Evolutionary conservation across 805 yeast genomes (phyloP).

Genomic region (Zygosaccharomyces pseudorouxii): DNA sequence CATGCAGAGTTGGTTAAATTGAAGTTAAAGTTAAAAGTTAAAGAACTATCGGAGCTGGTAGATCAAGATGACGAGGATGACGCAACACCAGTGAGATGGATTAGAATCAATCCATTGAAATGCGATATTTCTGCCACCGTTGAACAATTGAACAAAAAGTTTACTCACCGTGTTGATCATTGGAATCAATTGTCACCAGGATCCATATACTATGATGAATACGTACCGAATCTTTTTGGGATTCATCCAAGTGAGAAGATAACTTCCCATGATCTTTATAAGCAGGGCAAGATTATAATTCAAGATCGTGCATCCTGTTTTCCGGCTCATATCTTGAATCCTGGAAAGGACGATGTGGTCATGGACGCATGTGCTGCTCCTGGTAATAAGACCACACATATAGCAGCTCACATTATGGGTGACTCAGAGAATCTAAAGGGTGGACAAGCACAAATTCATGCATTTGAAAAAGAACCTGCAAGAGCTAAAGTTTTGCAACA

Average conservation of each 20-base stretch:
- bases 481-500: slow-evolving; percentile 65
- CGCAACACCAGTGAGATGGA: slow-evolving; percentile 76
- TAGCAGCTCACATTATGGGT: slow-evolving; percentile 50
- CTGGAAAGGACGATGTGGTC: slow-evolving; percentile 54
- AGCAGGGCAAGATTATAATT: slow-evolving; percentile 73
- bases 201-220: slow-evolving; percentile 64
- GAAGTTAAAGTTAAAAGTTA: slow-evolving; percentile 67
- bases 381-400: slow-evolving; percentile 94
- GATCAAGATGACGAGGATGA: slow-evolving; percentile 47
- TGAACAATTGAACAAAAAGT: slow-evolving; percentile 28
- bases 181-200: slow-evolving; percentile 49
- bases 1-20: slow-evolving; percentile 77
- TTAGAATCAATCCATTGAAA: slow-evolving; percentile 65
- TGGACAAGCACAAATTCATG: slow-evolving; percentile 48
- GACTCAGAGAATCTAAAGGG: slow-evolving; percentile 19
- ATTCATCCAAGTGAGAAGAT: slow-evolving; percentile 71
- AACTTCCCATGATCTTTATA: slow-evolving; percentile 63
- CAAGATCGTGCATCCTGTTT: slow-evolving; percentile 97
- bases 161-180: slow-evolving; percentile 43
- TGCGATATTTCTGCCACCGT: slow-evolving; percentile 30
- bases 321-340: slow-evolving; percentile 79
- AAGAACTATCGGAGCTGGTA: slow-evolving; percentile 47
- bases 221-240: slow-evolving; percentile 75
- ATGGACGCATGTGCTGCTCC: slow-evolving; percentile 98
- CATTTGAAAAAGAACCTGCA: slow-evolving; percentile 80